Evolutionary conservation across 2,329 filamentous ascomycete genomes (phyloP), one percentile per base, ranked within the genome.

Genomic region (Fusarium globosum): DNA sequence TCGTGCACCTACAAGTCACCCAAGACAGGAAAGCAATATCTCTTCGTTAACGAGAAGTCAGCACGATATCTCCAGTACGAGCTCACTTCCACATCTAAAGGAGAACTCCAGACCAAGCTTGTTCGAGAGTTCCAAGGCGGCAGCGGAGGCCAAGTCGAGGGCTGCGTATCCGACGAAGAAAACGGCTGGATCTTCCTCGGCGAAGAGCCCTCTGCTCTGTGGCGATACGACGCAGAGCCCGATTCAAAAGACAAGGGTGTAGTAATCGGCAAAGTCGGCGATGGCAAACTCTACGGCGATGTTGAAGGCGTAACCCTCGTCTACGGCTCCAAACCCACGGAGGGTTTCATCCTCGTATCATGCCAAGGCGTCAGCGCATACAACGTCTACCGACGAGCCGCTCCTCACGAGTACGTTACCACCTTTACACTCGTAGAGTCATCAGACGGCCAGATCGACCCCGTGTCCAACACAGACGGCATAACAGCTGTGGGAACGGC

Each of bases 1-100:
- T 88, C 86, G 12, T 89, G 85, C 69, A 83, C 83, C 33, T 89
- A 88, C 77, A 84, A 78, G 20, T 89, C 87, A 2, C 81, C 76
- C 11, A 84, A 77, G 38, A 84, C 83, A 0, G 83, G 82, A 30
- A 87, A 85, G 71, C 85, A 88, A 43, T 88, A 88, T 63, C 83
- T 89, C 28, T 88, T 88, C 58, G 86, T 88, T 68, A 89, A 89
- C 71, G 84, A 85, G 57, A 89, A 89, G 70, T 83, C 85, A 0
- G 85, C 86, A 2, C 80, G 85, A n/a, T 88, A 88, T 69, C 83
- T 88, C 0, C 87, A 89, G 73, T 88, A 86, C 66, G 85, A 88
- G 65, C 78, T 89, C 3, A 83, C 83, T 0, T 79, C 84, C 0
- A 80, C 81, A 9, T 38, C 79, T 7, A 79, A 85, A 36, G 83